Conservation (phyloP, 179 eudicot species). For the Carnegiea gigantea region DNA sequence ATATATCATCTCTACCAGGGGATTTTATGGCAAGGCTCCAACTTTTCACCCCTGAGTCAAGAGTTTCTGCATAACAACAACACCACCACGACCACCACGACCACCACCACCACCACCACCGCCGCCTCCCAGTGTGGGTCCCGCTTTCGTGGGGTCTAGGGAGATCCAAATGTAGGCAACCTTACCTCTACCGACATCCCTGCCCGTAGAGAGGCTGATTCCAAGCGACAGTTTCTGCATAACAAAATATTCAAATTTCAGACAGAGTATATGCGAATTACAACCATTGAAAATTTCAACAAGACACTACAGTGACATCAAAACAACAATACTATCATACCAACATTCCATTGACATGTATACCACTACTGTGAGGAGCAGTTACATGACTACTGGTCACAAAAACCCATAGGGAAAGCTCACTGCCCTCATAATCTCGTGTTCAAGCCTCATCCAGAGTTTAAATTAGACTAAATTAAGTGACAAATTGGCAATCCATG, state of each 20-base stretch:
- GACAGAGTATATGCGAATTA: not conserved
- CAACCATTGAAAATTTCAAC: not conserved
- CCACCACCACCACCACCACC: too few relatives aligned
- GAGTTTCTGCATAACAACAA: slow-evolving; percentile 37
- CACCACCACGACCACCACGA: too few relatives aligned
- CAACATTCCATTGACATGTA: not conserved
- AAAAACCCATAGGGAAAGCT: not conserved
- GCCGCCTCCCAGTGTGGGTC: too few relatives aligned
- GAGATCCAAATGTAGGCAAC: too few relatives aligned
- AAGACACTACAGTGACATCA: not conserved
- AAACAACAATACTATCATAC: not conserved
- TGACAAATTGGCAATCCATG: not conserved
- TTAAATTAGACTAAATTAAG: not conserved
- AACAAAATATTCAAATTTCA: slow-evolving; percentile 10
- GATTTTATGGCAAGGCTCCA: slow-evolving; percentile 74
- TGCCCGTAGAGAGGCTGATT: too few relatives aligned
- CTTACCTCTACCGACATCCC: too few relatives aligned
- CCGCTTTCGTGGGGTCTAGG: too few relatives aligned
- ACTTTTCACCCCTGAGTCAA: slow-evolving; percentile 86
- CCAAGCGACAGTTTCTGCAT: slow-evolving; percentile 26
- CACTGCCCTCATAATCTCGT: not conserved
- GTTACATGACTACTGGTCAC: not conserved
- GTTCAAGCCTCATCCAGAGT: not conserved
- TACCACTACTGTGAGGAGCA: too few relatives aligned
- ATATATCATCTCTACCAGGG: slow-evolving; percentile 63